Percentiles rank a stretch among this genome's conserved stretches.
phyloP scores from a whole-genome alignment of 305 asterid genomes.

The Fraxinus floribunda region DNA sequence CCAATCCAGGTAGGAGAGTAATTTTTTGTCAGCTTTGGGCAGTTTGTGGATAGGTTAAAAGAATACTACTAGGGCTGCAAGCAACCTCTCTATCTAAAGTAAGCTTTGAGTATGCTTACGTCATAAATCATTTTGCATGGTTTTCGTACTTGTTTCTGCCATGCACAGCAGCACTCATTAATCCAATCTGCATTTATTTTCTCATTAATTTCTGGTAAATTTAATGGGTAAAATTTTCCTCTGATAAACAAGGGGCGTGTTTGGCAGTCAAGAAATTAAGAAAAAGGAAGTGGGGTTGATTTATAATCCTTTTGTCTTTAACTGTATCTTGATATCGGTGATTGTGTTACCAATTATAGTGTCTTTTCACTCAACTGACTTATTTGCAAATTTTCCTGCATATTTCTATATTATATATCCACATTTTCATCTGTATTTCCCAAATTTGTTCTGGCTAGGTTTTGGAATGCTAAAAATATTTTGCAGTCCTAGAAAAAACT shows the following conservation, averaged over 20 bases:
- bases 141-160: conserved; percentile 1
- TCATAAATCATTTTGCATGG: conserved; percentile 2
- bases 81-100: background rate
- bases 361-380: background rate
- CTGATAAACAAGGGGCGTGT: background rate
- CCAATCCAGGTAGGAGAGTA: background rate
- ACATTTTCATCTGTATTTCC: background rate
- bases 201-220: background rate
- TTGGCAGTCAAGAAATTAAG: background rate
- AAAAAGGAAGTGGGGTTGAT: background rate
- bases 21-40: background rate
- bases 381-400: background rate
- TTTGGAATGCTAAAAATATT: background rate
- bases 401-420: background rate
- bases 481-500: background rate
- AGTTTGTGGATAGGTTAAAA: background rate
- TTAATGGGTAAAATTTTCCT: background rate
- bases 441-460: background rate
- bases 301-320: background rate
- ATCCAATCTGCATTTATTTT: background rate
- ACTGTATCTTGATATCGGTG: background rate
- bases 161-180: background rate
- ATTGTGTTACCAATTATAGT: background rate
- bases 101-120: background rate
- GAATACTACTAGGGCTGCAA: background rate